Evolutionary conservation across 139 green algal genomes (phyloP).

Genomic region (Deuterostichococcus epilithicus): DNA sequence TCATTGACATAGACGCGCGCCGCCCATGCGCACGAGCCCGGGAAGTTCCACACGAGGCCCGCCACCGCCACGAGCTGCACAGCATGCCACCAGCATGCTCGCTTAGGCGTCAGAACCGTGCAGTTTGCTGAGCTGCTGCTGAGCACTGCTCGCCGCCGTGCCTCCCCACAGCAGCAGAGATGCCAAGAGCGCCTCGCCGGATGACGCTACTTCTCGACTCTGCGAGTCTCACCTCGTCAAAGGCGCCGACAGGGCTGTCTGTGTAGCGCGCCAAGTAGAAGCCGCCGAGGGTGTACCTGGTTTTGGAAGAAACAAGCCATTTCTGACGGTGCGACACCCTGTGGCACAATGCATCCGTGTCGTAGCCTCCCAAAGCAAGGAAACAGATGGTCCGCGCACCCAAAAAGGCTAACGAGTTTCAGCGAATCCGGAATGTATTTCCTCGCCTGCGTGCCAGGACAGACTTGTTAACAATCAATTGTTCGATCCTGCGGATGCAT

Average conservation of each 20-base stretch:
- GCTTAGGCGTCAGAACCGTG: not conserved
- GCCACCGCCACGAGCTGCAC: slow-evolving; percentile 74
- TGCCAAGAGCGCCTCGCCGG: too few relatives aligned
- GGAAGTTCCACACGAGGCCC: slow-evolving; percentile 91
- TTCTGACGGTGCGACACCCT: not conserved
- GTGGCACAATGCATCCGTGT: not conserved
- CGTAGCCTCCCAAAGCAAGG: not conserved
- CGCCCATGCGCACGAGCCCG: slow-evolving; percentile 93
- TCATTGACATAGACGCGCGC: slow-evolving; percentile 85
- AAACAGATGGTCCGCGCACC: slow-evolving; percentile 32
- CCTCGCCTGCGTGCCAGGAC: slow-evolving; percentile 50
- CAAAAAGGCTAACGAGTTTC: slow-evolving; percentile 82
- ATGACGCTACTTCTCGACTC: too few relatives aligned
- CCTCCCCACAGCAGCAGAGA: not conserved
- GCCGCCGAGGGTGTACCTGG: slow-evolving; percentile 85
- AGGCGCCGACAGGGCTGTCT: slow-evolving; percentile 79
- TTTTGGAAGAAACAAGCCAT: not conserved
- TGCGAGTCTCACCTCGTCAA: slow-evolving; percentile 73
- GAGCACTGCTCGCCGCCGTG: not conserved
- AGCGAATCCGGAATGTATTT: slow-evolving; percentile 77
- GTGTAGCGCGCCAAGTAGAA: slow-evolving; percentile 92
- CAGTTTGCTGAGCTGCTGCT: not conserved
- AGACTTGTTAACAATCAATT: not conserved
- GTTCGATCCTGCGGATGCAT: too few relatives aligned
- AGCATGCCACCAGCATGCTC: not conserved